Evolutionary conservation across 1,139 yeast genomes (phyloP).

Genomic region (Zygoascus hellenicus): DNA sequence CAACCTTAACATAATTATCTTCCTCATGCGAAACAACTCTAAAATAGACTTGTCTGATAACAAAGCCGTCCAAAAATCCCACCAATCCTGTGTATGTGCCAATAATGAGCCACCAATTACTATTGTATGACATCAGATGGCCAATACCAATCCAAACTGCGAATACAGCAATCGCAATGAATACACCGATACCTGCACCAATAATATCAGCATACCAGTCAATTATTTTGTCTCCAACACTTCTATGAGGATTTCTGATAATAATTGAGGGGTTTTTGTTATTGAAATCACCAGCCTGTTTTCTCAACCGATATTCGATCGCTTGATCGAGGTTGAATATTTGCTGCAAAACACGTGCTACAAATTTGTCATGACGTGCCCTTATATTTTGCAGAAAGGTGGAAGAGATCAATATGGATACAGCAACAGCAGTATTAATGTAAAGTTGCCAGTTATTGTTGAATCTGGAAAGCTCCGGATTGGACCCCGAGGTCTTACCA

Average conservation of each 20-base stretch:
- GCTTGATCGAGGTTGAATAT: conserved; percentile 29
- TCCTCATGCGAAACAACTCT: conserved; percentile 1
- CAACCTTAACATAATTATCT: background rate
- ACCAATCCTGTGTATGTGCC: conserved; percentile 41
- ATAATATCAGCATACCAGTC: conserved; percentile 37
- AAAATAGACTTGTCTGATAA: conserved; percentile 34
- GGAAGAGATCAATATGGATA: conserved; percentile 32
- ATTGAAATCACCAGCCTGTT: conserved; percentile 20
- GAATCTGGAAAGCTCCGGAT: conserved; percentile 22
- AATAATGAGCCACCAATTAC: conserved; percentile 40
- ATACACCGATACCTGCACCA: conserved; percentile 38
- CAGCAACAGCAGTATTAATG: conserved; percentile 39
- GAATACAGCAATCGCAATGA: conserved; percentile 32
- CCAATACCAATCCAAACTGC: conserved; percentile 37
- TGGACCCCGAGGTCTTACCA: background rate
- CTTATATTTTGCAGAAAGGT: conserved; percentile 37
- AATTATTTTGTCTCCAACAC: conserved; percentile 18
- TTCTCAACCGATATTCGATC: conserved; percentile 29
- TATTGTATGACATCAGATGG: conserved; percentile 31
- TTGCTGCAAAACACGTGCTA: conserved; percentile 25
- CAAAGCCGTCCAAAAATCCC: conserved; percentile 39
- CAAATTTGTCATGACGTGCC: conserved; percentile 32
- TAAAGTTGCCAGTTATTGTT: conserved; percentile 38
- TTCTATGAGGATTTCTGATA: conserved; percentile 22
- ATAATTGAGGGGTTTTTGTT: conserved; percentile 26